These are phyloP conservation scores for Thalassiosira mediterranea DNA, from an alignment of 352 stramenopile genomes.

Conservation along the genomic window DNA sequence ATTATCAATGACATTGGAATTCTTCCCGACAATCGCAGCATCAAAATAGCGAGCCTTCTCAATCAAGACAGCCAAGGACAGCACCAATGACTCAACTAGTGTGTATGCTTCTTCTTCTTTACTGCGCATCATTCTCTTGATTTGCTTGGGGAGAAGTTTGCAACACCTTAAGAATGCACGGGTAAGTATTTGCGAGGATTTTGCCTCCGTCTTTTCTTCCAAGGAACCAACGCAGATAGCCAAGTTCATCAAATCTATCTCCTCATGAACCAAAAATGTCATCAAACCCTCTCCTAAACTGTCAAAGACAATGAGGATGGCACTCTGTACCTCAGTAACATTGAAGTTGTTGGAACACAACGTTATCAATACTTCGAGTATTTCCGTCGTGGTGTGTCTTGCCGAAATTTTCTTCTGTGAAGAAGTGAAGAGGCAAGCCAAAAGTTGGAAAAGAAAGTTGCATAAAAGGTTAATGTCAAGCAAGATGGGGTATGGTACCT, in stretches of 20 bases:
- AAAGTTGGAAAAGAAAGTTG: neutral
- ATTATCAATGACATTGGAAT: slow-evolving; percentile 33
- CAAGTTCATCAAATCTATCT: slow-evolving; percentile 39
- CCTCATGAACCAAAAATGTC: slow-evolving; percentile 14
- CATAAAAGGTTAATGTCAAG: neutral
- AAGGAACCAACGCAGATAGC: slow-evolving; percentile 17
- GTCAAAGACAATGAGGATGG: slow-evolving; percentile 25
- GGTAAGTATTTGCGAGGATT: slow-evolving; percentile 22
- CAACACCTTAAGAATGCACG: slow-evolving; percentile 44
- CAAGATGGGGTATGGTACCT: neutral
- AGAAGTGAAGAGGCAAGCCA: neutral
- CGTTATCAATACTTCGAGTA: slow-evolving; percentile 16
- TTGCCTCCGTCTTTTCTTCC: neutral
- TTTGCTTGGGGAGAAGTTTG: slow-evolving; percentile 32
- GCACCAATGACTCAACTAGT: slow-evolving; percentile 18
- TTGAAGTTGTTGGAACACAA: slow-evolving; percentile 22
- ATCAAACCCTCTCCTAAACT: slow-evolving; percentile 13
- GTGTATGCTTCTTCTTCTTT: slow-evolving; percentile 2
- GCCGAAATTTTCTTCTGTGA: neutral
- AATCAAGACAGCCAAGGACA: slow-evolving; percentile 15
- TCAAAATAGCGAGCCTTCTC: slow-evolving; percentile 27
- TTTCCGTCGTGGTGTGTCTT: slow-evolving; percentile 4
- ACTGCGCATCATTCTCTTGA: slow-evolving; percentile 40
- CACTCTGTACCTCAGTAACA: slow-evolving; percentile 8
- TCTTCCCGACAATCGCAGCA: slow-evolving; percentile 8